These are phyloP conservation scores for Plectosphaerella cucumerina DNA, from an alignment of 2,329 filamentous ascomycete genomes.

Conservation along the genomic window DNA sequence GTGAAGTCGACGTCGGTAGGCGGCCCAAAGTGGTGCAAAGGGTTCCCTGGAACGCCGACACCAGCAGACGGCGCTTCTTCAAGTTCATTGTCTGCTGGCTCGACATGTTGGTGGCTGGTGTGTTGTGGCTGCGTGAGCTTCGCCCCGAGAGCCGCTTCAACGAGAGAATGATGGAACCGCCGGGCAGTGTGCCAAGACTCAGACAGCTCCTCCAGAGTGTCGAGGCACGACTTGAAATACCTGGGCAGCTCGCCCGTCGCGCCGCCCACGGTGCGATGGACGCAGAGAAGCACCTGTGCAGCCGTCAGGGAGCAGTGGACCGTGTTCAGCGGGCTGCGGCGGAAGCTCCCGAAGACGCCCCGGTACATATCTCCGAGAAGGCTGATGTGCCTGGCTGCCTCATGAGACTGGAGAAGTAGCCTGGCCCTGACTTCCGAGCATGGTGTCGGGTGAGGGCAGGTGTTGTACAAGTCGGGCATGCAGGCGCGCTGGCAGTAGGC, in stretches of 20 bases:
- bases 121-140: no score
- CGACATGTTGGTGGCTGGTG: no score
- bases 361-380: slow-evolving; percentile 24
- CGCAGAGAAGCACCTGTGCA: slow-evolving; percentile 16
- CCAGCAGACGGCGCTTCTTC: no score
- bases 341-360: slow-evolving; percentile 27
- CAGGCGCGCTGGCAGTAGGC: slow-evolving; percentile 14
- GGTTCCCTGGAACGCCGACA: no score
- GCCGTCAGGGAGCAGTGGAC: slow-evolving; percentile 29
- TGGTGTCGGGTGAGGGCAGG: neutral
- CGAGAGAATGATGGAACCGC: neutral
- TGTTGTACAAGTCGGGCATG: neutral
- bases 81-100: no score
- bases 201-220: neutral
- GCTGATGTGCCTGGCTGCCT: slow-evolving; percentile 19
- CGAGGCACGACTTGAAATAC: neutral
- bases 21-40: no score
- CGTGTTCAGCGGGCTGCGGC: slow-evolving; percentile 26
- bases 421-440: neutral
- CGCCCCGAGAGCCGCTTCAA: neutral
- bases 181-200: neutral
- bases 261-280: neutral
- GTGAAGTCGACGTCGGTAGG: no score
- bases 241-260: neutral
- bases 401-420: slow-evolving; percentile 12